Percentiles rank a stretch among this genome's conserved stretches.
Conservation (phyloP, 1,284 basidiomycete genomes). For the Fistulinella staudtii region DNA sequence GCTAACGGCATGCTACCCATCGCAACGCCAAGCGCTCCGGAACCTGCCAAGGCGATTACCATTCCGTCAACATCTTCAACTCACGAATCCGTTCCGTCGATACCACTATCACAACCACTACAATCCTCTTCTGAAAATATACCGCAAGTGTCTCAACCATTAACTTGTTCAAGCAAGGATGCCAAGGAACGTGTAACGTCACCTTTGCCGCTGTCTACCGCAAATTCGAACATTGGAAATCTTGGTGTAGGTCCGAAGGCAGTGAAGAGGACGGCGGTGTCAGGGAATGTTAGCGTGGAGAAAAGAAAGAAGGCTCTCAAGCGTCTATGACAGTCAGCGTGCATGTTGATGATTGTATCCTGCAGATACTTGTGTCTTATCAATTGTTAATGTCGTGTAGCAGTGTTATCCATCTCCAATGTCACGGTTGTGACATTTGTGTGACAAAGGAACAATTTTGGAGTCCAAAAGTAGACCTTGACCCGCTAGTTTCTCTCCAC, state of each 20-base stretch:
- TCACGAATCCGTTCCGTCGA: conserved; percentile 38
- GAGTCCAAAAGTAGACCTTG: conserved; percentile 1
- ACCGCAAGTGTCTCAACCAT: conserved; percentile 32
- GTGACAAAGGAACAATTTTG: conserved; percentile 26
- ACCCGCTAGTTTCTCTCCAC: not conserved
- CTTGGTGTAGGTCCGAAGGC: conserved; percentile 48
- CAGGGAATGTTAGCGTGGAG: conserved; percentile 53
- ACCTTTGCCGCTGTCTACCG: conserved; percentile 60
- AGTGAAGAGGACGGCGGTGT: conserved; percentile 61
- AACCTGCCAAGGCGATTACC: conserved; percentile 24
- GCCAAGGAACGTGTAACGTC: conserved; percentile 57
- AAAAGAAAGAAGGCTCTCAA: conserved; percentile 84
- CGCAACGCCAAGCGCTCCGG: conserved; percentile 19
- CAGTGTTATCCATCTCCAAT: not conserved
- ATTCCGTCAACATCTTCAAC: conserved; percentile 27
- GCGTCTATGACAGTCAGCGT: conserved; percentile 46
- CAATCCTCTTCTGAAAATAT: conserved; percentile 39
- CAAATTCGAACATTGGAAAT: conserved; percentile 58
- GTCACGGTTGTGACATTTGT: conserved; percentile 19
- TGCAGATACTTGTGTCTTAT: not conserved
- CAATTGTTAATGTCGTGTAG: too few species aligned
- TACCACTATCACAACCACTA: conserved; percentile 33
- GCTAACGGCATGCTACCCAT: conserved; percentile 15
- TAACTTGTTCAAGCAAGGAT: conserved; percentile 41
- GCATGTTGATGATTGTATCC: conserved; percentile 3